Percentiles rank a stretch among this genome's conserved stretches.
Evolutionary conservation across 441 rosid species (phyloP).

Genomic region (Erodium chrysanthum): DNA sequence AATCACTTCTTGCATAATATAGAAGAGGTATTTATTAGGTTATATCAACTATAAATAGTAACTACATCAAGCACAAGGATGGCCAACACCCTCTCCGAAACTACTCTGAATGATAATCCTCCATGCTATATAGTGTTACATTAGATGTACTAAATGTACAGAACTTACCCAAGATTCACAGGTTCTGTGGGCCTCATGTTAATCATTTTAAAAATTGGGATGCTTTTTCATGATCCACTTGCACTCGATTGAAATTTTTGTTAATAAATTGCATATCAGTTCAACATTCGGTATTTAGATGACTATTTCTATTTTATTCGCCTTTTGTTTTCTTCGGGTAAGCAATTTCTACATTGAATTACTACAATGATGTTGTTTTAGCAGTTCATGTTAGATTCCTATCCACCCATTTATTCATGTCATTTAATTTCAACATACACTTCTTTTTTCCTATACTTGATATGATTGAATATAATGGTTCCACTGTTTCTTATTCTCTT

Average conservation of each 20-base stretch:
- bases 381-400: background rate
- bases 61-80: background rate
- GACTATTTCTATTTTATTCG: background rate
- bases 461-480: background rate
- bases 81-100: background rate
- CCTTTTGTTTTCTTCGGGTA: background rate
- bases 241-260: background rate
- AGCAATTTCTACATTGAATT: background rate
- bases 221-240: background rate
- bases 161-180: background rate
- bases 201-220: background rate
- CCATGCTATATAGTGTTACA: background rate
- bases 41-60: background rate
- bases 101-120: background rate
- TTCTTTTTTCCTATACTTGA: background rate
- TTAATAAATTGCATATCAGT: background rate
- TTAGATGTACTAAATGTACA: background rate
- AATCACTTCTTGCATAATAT: slow-evolving; percentile 70
- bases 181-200: background rate
- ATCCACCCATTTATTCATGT: background rate
- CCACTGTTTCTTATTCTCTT: slow-evolving; percentile 5
- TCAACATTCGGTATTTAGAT: background rate
- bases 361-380: background rate
- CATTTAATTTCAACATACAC: background rate
- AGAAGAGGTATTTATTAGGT: slow-evolving; percentile 49